These are phyloP conservation scores for Cladobotryum mycophilum DNA, from an alignment of 2,329 filamentous ascomycete species.

Conservation along the genomic window DNA sequence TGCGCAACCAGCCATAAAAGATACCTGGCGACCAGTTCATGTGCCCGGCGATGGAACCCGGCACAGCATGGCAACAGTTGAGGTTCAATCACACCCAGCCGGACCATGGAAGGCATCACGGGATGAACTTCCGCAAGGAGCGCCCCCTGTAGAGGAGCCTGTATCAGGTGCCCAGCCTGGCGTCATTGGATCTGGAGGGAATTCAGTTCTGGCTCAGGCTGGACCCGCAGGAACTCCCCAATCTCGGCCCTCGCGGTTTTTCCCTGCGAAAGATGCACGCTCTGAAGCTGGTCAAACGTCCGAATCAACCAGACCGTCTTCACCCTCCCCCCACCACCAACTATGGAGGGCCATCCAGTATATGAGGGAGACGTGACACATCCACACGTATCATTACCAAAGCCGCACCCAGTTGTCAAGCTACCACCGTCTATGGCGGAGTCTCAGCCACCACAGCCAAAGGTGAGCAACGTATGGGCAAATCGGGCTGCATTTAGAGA, in stretches of 20 bases:
- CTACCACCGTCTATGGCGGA: slow-evolving; percentile 55
- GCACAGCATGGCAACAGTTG: slow-evolving; percentile 19
- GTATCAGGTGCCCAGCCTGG: slow-evolving; percentile 19
- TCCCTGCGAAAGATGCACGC: slow-evolving; percentile 48
- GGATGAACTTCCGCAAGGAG: slow-evolving; percentile 19
- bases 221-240: slow-evolving; percentile 34
- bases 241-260: slow-evolving; percentile 53
- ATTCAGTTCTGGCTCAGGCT: slow-evolving; percentile 22
- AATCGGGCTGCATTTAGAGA: slow-evolving; percentile 28
- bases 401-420: slow-evolving; percentile 68
- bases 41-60: slow-evolving; percentile 32
- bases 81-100: slow-evolving; percentile 23
- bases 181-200: slow-evolving; percentile 22
- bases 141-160: slow-evolving; percentile 18
- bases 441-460: slow-evolving; percentile 19
- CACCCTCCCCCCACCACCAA: slow-evolving; percentile 69
- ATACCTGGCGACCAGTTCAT: slow-evolving; percentile 46
- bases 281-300: slow-evolving; percentile 30
- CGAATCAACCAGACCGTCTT: slow-evolving; percentile 42
- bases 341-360: slow-evolving; percentile 63
- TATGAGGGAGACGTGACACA: slow-evolving; percentile 60
- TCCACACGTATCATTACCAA: slow-evolving; percentile 65
- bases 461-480: slow-evolving; percentile 29
- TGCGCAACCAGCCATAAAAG: slow-evolving; percentile 42
- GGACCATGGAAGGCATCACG: slow-evolving; percentile 26